Percentiles rank a stretch among this genome's conserved stretches.
Conservation (phyloP, 148 eudicot genomes). For the Rhododendron mucronatum region DNA sequence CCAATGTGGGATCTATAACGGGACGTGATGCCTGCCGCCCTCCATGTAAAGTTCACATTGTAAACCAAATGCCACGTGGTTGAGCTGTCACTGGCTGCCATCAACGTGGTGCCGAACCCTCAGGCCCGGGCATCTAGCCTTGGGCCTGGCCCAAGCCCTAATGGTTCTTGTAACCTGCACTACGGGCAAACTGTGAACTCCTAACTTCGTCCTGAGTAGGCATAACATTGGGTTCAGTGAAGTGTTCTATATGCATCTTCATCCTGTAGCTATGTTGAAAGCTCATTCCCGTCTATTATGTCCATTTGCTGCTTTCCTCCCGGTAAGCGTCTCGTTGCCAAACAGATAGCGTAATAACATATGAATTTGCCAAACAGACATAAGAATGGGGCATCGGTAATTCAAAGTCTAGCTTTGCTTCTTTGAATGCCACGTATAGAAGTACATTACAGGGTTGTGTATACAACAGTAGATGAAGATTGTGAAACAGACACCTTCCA, state of each 20-base stretch:
- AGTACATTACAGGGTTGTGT: neutral
- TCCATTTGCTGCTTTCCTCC: neutral
- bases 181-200: neutral
- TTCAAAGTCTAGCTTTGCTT: neutral
- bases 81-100: no score
- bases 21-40: no score
- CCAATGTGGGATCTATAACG: no score
- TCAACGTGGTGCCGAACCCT: neutral
- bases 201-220: neutral
- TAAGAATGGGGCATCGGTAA: neutral
- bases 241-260: neutral
- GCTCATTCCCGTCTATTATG: neutral
- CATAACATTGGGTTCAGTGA: neutral
- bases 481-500: neutral
- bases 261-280: neutral
- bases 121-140: neutral
- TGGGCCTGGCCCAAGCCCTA: neutral
- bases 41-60: no score
- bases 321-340: neutral
- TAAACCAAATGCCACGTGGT: no score
- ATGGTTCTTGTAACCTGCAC: no score
- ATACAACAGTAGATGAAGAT: neutral
- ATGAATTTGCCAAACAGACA: neutral
- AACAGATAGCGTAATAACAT: neutral
- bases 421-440: neutral